Evolutionary conservation across 2,329 filamentous ascomycete genomes (phyloP), one percentile per base, ranked within the genome.

Genomic region (Beauveria varroae): DNA sequence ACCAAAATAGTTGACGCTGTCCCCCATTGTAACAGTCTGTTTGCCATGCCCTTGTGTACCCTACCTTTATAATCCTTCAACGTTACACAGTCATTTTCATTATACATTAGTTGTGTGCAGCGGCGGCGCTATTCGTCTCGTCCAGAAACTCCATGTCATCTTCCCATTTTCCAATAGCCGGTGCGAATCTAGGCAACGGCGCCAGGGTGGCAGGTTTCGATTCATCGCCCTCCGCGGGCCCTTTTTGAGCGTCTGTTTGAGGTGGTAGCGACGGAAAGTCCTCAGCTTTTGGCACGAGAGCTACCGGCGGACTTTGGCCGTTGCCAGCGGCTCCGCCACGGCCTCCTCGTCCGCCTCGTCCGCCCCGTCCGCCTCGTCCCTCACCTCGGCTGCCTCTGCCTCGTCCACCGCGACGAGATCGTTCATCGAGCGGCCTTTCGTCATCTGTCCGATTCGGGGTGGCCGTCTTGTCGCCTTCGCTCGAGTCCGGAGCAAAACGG

Each of bases 61-160:
- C 26, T 40, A 47, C 34, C 22, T n/a, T 14, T 6, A 18, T 9
- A 5, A 34, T 40, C 10, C 41, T 57, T 30, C 58, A 22, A 41
- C 47, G 47, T 50, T 10, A 41, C 56, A 54, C 50, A 20, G 14
- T 41, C 14, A 59, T 26, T 28, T 18, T 37, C 50, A 26, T 53
- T 26, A 34, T 41, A 37, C 30, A 47, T 60, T 54, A 60, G 1
- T 44, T 54, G 7, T 54, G 54, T 3, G 28, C 20, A 26, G 50
- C 20, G 5, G 20, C 8, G 20, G 58, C 20, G 24, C 69, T 66
- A 50, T 69, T 71, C n/a, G 64, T 60, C 37, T 73, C 76, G 28
- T 83, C 80, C 14, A 80, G 71, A 5, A 75, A 79, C 54, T 80
- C 80, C 76, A 85, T 81, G 71, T 86, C 83, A 41, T 86, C 83